Base-by-base conservation (phyloP, 768 basidiomycete species). In the Phlebiopsis flavidoalba region DNA sequence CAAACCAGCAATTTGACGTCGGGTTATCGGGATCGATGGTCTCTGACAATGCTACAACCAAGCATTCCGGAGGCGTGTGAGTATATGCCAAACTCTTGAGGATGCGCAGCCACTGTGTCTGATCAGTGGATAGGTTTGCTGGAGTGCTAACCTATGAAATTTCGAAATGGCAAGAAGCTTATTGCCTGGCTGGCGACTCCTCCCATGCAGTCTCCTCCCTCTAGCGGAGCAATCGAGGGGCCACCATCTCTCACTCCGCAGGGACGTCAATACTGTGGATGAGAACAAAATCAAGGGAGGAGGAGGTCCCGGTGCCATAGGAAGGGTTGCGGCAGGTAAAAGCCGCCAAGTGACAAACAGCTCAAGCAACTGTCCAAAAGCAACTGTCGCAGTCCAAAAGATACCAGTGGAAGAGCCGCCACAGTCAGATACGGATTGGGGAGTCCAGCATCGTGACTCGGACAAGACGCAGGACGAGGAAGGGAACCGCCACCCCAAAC, bases 21-120 rank as follows among this genome's bases (percentile, higher is more conserved):
- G n/a, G n/a, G 85, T 95, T 11, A 89, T 99, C 50, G n/a, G n/a
- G n/a, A 95, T 99, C 57, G 97, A 99, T 65, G 97, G n/a, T n/a
- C n/a, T n/a, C n/a, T n/a, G n/a, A n/a, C n/a, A n/a, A 99, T 75
- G 97, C 97, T 0, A 98, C 97, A 0, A n/a, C n/a, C 97, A 98
- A 72, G 96, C 95, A 3, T 69, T 97, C n/a, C n/a, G 14, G 96
- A 99, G 75, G 93, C 95, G 22, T n/a, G 95, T 95, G 69, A 61
- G 83, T 71, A 6, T n/a, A n/a, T n/a, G 12, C 50, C 22, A 11
- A 8, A 12, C 14, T 22, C 45, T 37, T 43, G 40, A n/a, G 2
- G 6, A 37, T 17, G 19, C n/a, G n/a, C n/a, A 37, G 8, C 7
- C 19, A 58, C 37, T 31, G n/a, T 22, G n/a, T 22, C 10, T 52